phyloP scores from a whole-genome alignment of 768 basidiomycete species.

The Trametes meyenii region DNA sequence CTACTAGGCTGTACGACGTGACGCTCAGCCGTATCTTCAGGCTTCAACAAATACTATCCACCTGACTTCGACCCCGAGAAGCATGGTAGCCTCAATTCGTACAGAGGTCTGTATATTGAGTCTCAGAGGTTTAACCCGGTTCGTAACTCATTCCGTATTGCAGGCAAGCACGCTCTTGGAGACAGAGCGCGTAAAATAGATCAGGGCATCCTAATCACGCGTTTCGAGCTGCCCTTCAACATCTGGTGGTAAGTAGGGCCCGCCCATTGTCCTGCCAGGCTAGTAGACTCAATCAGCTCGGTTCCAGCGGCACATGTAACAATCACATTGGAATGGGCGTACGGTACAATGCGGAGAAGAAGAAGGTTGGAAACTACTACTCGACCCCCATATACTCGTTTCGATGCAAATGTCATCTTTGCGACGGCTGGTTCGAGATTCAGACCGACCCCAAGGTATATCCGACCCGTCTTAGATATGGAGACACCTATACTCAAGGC shows the following conservation, averaged over 20 bases:
- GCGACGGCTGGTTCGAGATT: constrained; percentile 97
- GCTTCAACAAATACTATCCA: constrained; percentile 81
- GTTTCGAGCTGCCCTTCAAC: constrained; percentile 96
- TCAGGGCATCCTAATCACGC: constrained; percentile 92
- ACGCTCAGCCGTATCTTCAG: constrained; percentile 32
- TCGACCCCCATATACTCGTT: constrained; percentile 95
- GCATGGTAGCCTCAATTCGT: constrained; percentile 72
- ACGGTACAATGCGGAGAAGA: constrained; percentile 99
- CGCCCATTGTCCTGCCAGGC: neutral
- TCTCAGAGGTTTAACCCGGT: neutral
- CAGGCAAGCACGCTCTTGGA: constrained; percentile 93
- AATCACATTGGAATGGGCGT: constrained; percentile 99
- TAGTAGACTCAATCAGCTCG: neutral
- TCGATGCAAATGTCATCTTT: constrained; percentile 96
- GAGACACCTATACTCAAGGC: neutral
- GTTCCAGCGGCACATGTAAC: constrained; percentile 83
- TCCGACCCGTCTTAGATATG: neutral
- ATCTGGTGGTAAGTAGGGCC: constrained; percentile 81
- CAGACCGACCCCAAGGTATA: constrained; percentile 94
- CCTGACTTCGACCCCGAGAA: constrained; percentile 74
- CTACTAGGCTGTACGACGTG: constrained; percentile 1
- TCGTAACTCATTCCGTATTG: constrained; percentile 10
- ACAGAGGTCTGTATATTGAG: constrained; percentile 50
- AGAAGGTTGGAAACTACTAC: constrained; percentile 93
- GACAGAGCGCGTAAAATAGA: constrained; percentile 94